Conservation (phyloP, 2,329 filamentous ascomycete species). For the Botrytis fragariae region DNA sequence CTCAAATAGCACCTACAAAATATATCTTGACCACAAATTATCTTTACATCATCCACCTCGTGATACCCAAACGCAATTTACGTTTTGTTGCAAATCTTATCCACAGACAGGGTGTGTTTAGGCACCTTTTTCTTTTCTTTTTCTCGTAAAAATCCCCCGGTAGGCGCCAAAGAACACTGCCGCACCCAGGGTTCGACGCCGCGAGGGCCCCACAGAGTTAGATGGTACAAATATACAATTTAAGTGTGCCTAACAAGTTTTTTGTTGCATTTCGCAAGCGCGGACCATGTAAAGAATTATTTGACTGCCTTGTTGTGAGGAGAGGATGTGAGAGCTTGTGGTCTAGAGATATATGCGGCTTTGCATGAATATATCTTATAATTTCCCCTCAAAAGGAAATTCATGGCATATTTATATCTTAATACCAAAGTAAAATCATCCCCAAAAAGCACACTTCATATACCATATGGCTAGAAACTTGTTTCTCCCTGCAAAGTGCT, state of each 20-base stretch:
- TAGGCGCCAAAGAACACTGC: not conserved
- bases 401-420: not conserved
- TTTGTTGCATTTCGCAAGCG: not conserved
- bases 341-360: not conserved
- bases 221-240: not conserved
- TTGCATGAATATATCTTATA: not conserved
- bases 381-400: accelerated
- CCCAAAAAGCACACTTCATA: not conserved
- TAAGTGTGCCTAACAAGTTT: not conserved
- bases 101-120: not conserved
- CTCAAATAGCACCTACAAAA: not conserved
- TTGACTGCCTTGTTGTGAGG: not conserved
- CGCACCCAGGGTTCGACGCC: not conserved
- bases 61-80: not conserved
- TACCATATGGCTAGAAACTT: not conserved
- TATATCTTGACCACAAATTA: not conserved
- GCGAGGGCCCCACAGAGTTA: no score
- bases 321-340: not conserved
- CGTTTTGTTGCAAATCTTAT: not conserved
- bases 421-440: accelerated
- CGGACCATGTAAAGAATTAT: not conserved
- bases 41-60: no score
- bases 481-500: not conserved
- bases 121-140: not conserved
- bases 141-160: not conserved